phyloP scores from a whole-genome alignment of 768 basidiomycete species.

The Phaffia australis region DNA sequence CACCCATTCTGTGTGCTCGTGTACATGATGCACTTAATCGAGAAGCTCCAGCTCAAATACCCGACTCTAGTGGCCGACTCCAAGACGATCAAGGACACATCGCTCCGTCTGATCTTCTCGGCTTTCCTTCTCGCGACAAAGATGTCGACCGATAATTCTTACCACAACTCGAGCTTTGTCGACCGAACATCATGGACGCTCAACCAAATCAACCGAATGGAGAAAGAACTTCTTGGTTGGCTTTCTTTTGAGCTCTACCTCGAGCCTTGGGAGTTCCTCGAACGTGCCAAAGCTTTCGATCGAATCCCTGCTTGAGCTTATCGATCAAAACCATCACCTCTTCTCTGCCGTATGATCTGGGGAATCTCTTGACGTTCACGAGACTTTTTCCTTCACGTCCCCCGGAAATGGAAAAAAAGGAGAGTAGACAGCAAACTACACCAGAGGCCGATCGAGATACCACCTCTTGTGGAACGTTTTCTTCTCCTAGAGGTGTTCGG shows the following conservation, averaged over 20 bases:
- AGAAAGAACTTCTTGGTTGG: conserved; percentile 7
- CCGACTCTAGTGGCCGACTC: conserved; percentile 4
- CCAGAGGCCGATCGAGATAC: no score
- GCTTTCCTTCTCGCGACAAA: conserved; percentile 13
- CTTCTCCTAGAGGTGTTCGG: no score
- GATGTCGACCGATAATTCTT: conserved; percentile 4
- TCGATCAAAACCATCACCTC: no score
- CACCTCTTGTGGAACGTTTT: no score
- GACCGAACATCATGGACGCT: conserved; percentile 7
- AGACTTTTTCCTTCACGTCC: no score
- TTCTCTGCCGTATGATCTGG: no score
- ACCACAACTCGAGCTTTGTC: conserved; percentile 4
- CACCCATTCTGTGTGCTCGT: conserved; percentile 17
- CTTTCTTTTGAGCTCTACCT: not conserved
- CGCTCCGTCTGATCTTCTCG: conserved; percentile 14
- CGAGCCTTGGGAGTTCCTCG: no score
- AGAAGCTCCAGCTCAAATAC: conserved; percentile 1
- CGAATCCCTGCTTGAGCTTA: no score
- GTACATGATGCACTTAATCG: conserved; percentile 5
- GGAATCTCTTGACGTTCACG: no score
- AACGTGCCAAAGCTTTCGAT: no score
- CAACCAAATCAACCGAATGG: conserved; percentile 10
- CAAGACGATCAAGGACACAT: conserved; percentile 4
- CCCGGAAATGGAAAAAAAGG: no score
- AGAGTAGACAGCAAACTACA: no score